These are phyloP conservation scores for Ceratopteris richardii DNA, from an alignment of 75 land plant genomes.

Conservation along the genomic window DNA sequence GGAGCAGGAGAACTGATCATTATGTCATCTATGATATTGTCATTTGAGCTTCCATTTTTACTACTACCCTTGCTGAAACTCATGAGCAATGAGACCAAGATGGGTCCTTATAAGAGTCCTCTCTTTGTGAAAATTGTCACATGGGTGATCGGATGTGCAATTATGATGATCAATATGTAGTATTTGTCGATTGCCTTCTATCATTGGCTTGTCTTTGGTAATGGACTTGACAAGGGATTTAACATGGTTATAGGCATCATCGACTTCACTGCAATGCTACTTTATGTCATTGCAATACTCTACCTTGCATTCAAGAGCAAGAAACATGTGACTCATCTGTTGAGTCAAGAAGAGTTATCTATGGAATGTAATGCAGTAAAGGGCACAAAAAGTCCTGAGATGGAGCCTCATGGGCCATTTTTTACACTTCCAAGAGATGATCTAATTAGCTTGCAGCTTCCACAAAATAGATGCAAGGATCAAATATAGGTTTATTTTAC, in stretches of 20 bases:
- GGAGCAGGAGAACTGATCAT: too few relatives aligned
- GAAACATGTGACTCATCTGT: constrained; percentile 33
- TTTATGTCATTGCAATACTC: constrained; percentile 41
- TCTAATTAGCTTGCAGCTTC: constrained; percentile 67
- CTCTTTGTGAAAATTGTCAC: constrained; percentile 39
- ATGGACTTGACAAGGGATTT: constrained; percentile 28
- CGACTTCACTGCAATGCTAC: constrained; percentile 38
- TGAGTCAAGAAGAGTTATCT: constrained; percentile 17
- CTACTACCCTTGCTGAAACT: too few relatives aligned
- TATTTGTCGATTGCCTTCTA: constrained; percentile 39
- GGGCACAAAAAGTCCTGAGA: not conserved
- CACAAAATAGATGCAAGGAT: too few relatives aligned
- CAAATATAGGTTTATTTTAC: too few relatives aligned
- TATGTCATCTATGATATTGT: too few relatives aligned
- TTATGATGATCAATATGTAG: constrained; percentile 59
- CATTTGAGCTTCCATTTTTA: too few relatives aligned
- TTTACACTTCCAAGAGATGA: constrained; percentile 45
- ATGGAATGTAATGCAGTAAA: not conserved
- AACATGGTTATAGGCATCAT: constrained; percentile 57
- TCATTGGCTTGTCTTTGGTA: constrained; percentile 29
- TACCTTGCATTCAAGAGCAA: constrained; percentile 46
- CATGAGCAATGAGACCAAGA: too few relatives aligned
- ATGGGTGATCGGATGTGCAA: constrained; percentile 52
- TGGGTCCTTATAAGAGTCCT: too few relatives aligned
- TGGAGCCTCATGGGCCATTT: constrained; percentile 1